Base-by-base conservation (phyloP, 768 basidiomycete species). In the Strobilomyces echinocephalus region DNA sequence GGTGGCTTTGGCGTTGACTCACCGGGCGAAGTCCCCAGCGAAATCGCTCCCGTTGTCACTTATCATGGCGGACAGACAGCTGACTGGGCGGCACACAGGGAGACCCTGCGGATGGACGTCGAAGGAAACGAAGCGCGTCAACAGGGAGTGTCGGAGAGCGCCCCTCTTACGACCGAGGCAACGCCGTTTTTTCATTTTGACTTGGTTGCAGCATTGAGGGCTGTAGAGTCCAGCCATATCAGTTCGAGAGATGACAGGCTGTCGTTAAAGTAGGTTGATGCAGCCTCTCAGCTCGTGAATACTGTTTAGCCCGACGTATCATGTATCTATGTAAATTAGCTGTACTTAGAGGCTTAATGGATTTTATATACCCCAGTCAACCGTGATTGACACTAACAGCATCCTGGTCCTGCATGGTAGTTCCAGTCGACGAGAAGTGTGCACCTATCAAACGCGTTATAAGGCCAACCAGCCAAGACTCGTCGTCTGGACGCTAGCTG, bases 151-250 rank as follows among this genome's bases (percentile, higher is more conserved):
- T 54, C 36, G 11, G 55, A 57, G 30, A 42, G 11, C 21, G 61
- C 34, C 16, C 71, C 78, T 15, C 62, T 87, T 38, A 65, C 84
- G 30, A 67, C 76, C 1, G 58, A 74, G 9, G 77, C 79, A 36
- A 91, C 88, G 8, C 89, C 89, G 9, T 91, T 84, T 78, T 95
- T 97, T 86, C 95, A 97, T 73, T 75, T 97, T 59, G 94, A 95
- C 68, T 72, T 97, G 35, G 70, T 76, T 30, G 76, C 78, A 3
- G 91, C 91, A 36, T 83, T 92, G 38, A 75, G 71, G 8, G 84
- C 84, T 12, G 89, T 87, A 5, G 87, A 90, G 63, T 69, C 67
- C 58, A 75, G n/a, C n/a, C n/a, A 52, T 16, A 49, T 18, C 47
- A 30, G 7, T 26, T 55, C 21, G 58, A 45, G 11, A 8, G 46